Percentiles rank a stretch among this genome's conserved stretches.
Evolutionary conservation across 2,329 filamentous ascomycete genomes (phyloP).

Genomic region (Cladosporium sphaerospermum): DNA sequence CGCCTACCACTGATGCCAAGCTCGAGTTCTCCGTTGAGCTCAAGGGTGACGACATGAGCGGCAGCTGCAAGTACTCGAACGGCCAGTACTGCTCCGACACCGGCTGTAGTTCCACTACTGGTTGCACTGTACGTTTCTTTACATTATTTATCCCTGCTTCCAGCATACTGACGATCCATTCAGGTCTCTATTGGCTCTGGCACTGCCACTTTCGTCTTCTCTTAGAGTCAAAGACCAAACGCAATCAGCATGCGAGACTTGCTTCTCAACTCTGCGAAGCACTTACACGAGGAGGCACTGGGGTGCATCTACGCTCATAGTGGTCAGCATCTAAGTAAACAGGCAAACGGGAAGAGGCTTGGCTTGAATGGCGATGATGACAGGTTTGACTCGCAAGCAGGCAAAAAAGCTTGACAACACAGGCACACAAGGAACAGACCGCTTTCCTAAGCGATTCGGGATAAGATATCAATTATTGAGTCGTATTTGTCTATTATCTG

Average conservation of each 20-base stretch:
- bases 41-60: conserved; percentile 54
- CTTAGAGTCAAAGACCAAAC: conserved; percentile 3
- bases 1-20: conserved; percentile 61
- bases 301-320: conserved; percentile 6
- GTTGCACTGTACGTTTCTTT: conserved; percentile 70
- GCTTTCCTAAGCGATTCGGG: background rate
- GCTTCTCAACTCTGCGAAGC: background rate
- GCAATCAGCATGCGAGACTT: background rate
- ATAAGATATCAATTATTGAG: no score
- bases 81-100: conserved; percentile 54
- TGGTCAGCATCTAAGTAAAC: conserved; percentile 1
- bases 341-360: background rate
- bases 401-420: background rate
- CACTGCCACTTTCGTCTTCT: conserved; percentile 44
- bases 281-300: conserved; percentile 2
- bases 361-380: background rate
- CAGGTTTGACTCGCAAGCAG: background rate
- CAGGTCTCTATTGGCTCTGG: conserved; percentile 47
- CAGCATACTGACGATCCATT: conserved; percentile 14
- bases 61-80: conserved; percentile 59
- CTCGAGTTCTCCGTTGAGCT: conserved; percentile 79
- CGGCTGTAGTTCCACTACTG: conserved; percentile 47
- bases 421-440: background rate
- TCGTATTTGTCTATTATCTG: no score
- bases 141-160: no score